Evolutionary conservation across 352 stramenopile species (phyloP), one percentile per base, ranked within the genome.

Genomic region (Phytophthora tentaculata): DNA sequence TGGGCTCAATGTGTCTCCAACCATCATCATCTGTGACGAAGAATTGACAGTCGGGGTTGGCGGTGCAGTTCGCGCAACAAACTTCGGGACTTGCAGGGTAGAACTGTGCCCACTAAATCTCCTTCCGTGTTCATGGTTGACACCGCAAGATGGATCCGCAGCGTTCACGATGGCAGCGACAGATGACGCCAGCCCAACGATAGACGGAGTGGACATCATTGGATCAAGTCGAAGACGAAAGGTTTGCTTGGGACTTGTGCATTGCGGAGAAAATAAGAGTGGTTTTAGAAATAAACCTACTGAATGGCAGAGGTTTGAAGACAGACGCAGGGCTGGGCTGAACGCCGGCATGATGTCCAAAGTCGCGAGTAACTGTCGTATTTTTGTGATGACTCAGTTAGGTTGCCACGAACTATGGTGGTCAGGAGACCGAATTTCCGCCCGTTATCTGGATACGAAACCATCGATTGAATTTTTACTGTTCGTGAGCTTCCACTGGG

Each of bases 11-110:
- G 37, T 55, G 26, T 45, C 63, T 66, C 63, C 63, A 71, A 0
- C 63, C 49, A 6, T 56, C 63, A 17, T 66, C 63, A 22, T 71
- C 56, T 2, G 63, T 71, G n/a, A 71, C 63, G 63, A 71, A 71
- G 29, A 66, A 66, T 48, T 66, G 63, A 22, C 56, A 71, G 22
- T 71, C 23, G 7, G 49, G 56, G 16, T 66, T 66, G 48, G 63
- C 56, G 9, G 48, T 71, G 28, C 63, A 66, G 20, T 67, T 71
- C 1, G 63, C 41, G 23, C 63, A 71, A 28, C 63, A 71, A 13
- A 71, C 63, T 47, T 71, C 63, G 14, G 63, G 48, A 4, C 63
- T 71, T 17, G 55, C 56, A 51, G 63, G 56, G 50, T 71, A 61
- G 6, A 71, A 71, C 48, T 13, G 63, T 66, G 3, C 56, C 56